Percentiles rank a stretch among this genome's conserved stretches.
Conservation (phyloP, 2,329 filamentous ascomycete species). For the Arthrobotrys megalospora region DNA sequence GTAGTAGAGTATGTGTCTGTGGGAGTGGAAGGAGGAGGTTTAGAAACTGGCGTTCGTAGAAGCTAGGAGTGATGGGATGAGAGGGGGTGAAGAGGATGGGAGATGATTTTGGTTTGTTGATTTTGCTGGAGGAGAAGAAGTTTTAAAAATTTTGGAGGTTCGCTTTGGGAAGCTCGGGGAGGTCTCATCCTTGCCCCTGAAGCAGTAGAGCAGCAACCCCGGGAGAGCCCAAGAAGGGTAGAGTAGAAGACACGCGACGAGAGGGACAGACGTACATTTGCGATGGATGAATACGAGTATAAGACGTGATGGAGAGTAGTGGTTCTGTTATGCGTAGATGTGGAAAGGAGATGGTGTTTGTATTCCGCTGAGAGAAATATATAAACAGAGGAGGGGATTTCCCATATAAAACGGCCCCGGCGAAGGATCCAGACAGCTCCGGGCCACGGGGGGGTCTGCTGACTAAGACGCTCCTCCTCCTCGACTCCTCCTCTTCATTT, state of each 20-base stretch:
- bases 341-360: conserved; percentile 10
- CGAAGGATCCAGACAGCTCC: conserved; percentile 17
- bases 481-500: too few species aligned
- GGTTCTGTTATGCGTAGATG: too few species aligned
- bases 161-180: conserved; percentile 50
- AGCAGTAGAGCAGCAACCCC: conserved; percentile 12
- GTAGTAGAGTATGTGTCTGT: conserved; percentile 62
- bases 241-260: conserved; percentile 20
- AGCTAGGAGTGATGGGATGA: conserved; percentile 25
- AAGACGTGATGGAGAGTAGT: background rate
- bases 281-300: background rate
- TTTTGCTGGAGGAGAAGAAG: conserved; percentile 35
- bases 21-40: conserved; percentile 11
- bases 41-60: conserved; percentile 6
- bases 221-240: background rate
- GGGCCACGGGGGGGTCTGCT: conserved; percentile 15
- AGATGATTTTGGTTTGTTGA: conserved; percentile 33
- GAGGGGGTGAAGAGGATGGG: conserved; percentile 39
- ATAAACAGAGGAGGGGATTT: conserved; percentile 9
- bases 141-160: conserved; percentile 37
- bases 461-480: conserved; percentile 4
- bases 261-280: conserved; percentile 26
- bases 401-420: conserved; percentile 15
- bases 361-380: background rate
- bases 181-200: conserved; percentile 11